Evolutionary conservation across 352 stramenopile species (phyloP), one percentile per base, ranked within the genome.

Genomic region (Pythium aristosporum): DNA sequence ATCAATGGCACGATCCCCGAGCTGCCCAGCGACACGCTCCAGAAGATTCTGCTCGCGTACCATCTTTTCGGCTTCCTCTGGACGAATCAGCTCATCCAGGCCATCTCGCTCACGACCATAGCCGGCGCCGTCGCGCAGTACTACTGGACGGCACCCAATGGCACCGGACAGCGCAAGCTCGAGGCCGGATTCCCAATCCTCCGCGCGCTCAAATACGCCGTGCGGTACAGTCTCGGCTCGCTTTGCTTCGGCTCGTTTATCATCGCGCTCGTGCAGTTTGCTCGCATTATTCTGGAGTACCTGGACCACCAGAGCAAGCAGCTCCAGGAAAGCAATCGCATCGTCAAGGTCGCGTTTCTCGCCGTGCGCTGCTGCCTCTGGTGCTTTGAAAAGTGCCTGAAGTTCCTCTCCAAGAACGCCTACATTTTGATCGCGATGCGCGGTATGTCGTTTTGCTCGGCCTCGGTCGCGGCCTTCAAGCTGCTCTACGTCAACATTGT

Each of bases 401-500:
- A 98, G 68, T 99, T 99, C 67, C 73, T 99, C 32, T 98, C 97
- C 71, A 98, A 97, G 70, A 99, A 99, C 80, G 89, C 91, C 15
- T 98, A 98, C 74, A 97, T 98, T 48, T 56, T 95, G 41, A 85
- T 96, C 63, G 87, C 85, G 21, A 91, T 91, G 72, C 76, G 85
- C 28, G 82, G 85, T n/a, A 75, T 65, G 49, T 90, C 79, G 8
- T 96, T 96, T 63, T 96, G 87, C 69, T 71, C 81, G 13, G 91
- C 95, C 0, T 96, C 96, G n/a, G 87, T 96, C 56, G 79, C 96
- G 49, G 95, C 94, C 13, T 94, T 96, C 63, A 94, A 96, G 37
- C 95, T 99, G 36, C 96, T 99, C 65, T 82, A 96, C 42, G 89
- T 82, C 34, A 93, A 96, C 66, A 89, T 99, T 75, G 97, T 92